phyloP scores from a whole-genome alignment of 306 rosid genomes.

The Gynostemma pentaphyllum region DNA sequence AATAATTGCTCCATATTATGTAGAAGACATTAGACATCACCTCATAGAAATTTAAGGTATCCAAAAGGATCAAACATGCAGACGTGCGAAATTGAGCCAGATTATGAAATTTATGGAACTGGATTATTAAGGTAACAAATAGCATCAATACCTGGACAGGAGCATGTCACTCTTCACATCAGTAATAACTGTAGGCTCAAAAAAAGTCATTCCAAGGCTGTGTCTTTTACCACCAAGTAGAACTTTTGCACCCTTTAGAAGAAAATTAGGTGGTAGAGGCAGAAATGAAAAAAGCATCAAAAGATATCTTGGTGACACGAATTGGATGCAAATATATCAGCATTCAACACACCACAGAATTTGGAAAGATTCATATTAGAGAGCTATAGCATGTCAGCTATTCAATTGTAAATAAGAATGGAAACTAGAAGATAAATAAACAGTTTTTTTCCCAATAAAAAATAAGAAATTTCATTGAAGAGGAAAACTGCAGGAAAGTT shows the following conservation, averaged over 20 bases:
- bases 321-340: neutral
- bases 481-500: neutral
- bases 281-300: neutral
- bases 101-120: neutral
- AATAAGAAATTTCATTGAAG: neutral
- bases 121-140: neutral
- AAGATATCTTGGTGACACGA: neutral
- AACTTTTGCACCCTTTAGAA: constrained; percentile 82
- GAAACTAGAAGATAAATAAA: neutral
- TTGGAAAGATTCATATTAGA: neutral
- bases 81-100: neutral
- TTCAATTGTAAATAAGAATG: neutral
- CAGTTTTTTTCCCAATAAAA: neutral
- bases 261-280: constrained; percentile 5
- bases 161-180: constrained; percentile 70
- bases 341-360: neutral
- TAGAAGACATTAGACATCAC: neutral
- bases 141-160: constrained; percentile 42
- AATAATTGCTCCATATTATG: neutral
- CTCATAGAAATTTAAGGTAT: neutral
- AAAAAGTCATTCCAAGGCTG: constrained; percentile 73
- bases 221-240: constrained; percentile 86
- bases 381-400: neutral
- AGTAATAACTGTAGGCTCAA: constrained; percentile 73
- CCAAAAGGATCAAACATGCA: neutral